Base-by-base conservation (phyloP, 2,329 filamentous ascomycete species). In the Fonsecaea erecta region DNA sequence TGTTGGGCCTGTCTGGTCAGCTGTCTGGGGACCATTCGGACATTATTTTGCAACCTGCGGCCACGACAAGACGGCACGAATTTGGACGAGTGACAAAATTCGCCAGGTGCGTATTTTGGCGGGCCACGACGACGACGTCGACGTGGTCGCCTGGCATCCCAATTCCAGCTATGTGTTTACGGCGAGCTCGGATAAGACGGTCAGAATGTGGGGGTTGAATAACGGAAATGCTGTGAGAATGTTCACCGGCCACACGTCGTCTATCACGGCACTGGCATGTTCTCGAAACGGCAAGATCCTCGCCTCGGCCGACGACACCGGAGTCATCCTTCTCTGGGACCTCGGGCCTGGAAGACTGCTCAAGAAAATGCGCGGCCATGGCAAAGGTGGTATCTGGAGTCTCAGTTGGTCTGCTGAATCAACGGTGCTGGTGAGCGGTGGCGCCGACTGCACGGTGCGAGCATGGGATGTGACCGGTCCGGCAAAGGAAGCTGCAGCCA, bases 201-300 rank as follows among this genome's bases (percentile, higher is more conserved):
- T 98, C 35, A 89, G 95, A 32, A 98, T 99, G 94, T 99, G 95
- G 95, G 89, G 93, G 9, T 86, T 97, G n/a, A 85, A 88, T 11
- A 94, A 90, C 8, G 95, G 95, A 30, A 88, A 89, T 67, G 92
- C 93, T 37, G 91, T 97, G 4, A 90, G 95, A 28, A 87, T 98
- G 73, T 97, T 98, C 75, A 93, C 91, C 0, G 95, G 95, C 0
- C 95, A 99, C 75, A 90, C 88, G 0, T 92, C 95, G 56, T 92
- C 92, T 73, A 88, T 98, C 74, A 96, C 90, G 14, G 86, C 92
- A 0, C 81, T 98, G 28, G 87, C 94, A 69, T 96, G 93, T 73
- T 90, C 92, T 24, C 92, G 92, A 1, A 93, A 92, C 73, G 95
- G 95, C 70, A 93, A 91, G 76, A 88, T 93, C 32, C 83, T 99